Base-by-base conservation (phyloP, 2,329 filamentous ascomycete genomes). In the Penicillium sp. region DNA sequence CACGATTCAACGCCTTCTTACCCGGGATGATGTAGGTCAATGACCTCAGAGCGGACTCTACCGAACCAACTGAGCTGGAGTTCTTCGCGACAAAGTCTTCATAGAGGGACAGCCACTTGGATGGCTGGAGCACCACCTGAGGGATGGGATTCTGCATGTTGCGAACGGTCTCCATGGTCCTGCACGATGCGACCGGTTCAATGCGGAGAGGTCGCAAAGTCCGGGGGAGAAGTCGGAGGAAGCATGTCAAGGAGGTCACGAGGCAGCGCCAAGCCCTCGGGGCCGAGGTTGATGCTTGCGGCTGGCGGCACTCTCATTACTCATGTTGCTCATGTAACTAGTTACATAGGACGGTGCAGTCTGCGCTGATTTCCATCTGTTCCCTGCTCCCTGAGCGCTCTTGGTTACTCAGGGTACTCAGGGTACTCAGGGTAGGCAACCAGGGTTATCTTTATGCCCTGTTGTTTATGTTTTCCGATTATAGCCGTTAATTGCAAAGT, bases 1-100 rank as follows among this genome's bases (percentile, higher is more conserved):
- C 24, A 22, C 22, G 5, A 22, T 18, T 11, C 33, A 3, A 36
- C 24, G 11, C 14, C 19, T n/a, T 41, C 41, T 55, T 50, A 74
- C 90, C 93, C 58, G 94, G 95, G 51, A 98, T 95, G 65, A 99
- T 92, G 75, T 99, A 99, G 50, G 94, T 97, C 65, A 99, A 79
- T 31, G 92, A 96, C 40, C 95, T 87, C 71, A 99, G 80, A 14
- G 92, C 92, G 63, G 91, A 96, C 80, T 99, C 95, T 63, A 99
- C 94, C 79, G 96, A 93, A 51, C 92, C 91, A 54, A 99, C 92
- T 60, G 96, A 92, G 71, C 92, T 89, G 61, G 92, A 88, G 75
- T 99, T 99, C 79, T 94, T 95, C 62, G 91, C 90, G 80, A 99
- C 94, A 78, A 98, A 97, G 65, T 95, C 89, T 58, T 78, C 77